phyloP scores from a whole-genome alignment of 2,329 filamentous ascomycete species.

The Colletotrichum karsti region DNA sequence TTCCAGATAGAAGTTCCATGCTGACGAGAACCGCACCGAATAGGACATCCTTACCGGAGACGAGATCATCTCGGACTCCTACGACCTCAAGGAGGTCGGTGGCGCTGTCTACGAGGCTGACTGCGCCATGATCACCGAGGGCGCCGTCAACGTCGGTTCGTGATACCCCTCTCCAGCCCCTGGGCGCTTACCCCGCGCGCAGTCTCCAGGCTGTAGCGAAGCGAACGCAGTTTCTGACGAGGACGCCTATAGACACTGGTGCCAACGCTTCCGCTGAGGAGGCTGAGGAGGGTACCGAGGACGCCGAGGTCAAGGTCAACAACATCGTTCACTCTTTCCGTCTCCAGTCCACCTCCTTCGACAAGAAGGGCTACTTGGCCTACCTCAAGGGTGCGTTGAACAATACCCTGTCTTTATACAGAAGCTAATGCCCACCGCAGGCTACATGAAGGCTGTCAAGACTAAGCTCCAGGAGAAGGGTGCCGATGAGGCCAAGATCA shows the following conservation, averaged over 20 bases:
- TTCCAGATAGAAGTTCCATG: neutral
- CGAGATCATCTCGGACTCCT: slow-evolving; percentile 98
- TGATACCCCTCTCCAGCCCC: slow-evolving; percentile 33
- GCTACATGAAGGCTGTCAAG: slow-evolving; percentile 93
- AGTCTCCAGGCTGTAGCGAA: neutral
- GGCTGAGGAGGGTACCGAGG: slow-evolving; percentile 79
- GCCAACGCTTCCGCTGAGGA: slow-evolving; percentile 98
- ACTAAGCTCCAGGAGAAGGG: slow-evolving; percentile 69
- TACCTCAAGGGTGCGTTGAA: slow-evolving; percentile 82
- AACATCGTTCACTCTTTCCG: slow-evolving; percentile 95
- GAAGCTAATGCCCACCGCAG: slow-evolving; percentile 47
- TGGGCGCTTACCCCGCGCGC: slow-evolving; percentile 8
- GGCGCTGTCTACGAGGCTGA: slow-evolving; percentile 88
- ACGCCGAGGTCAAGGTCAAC: slow-evolving; percentile 79
- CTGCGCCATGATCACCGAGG: slow-evolving; percentile 88
- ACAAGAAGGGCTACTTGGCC: slow-evolving; percentile 86
- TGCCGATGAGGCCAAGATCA: slow-evolving; percentile 72
- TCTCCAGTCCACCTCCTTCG: slow-evolving; percentile 78
- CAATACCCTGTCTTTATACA: neutral
- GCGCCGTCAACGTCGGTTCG: slow-evolving; percentile 76
- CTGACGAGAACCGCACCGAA: slow-evolving; percentile 38
- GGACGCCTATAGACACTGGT: slow-evolving; percentile 72
- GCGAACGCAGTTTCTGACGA: slow-evolving; percentile 1
- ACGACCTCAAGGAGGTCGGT: slow-evolving; percentile 82
- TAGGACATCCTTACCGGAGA: slow-evolving; percentile 90